Evolutionary conservation across 225 moss, liverwort and hornwort species (phyloP).

Genomic region (Polytrichum formosum): DNA sequence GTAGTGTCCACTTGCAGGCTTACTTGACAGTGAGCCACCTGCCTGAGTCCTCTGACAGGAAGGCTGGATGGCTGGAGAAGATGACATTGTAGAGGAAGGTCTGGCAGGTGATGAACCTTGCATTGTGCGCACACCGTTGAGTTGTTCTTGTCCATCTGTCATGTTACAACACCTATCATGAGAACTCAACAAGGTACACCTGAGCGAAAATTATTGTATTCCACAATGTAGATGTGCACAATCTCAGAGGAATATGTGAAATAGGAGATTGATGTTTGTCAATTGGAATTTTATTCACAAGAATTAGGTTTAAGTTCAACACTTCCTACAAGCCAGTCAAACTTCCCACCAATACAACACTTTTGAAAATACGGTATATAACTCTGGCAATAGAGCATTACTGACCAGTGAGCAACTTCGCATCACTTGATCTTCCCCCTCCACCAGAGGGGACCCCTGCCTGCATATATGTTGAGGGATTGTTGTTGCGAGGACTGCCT

Average conservation of each 20-base stretch:
- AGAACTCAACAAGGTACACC: background rate
- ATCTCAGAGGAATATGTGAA: background rate
- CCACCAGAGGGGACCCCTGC: constrained; percentile 12
- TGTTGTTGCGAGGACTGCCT: constrained; percentile 42
- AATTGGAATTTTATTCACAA: background rate
- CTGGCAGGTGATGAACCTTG: constrained; percentile 33
- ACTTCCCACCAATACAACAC: background rate
- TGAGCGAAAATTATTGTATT: background rate
- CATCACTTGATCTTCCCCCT: constrained; percentile 28
- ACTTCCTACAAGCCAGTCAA: background rate
- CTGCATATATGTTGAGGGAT: constrained; percentile 14
- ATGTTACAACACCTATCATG: background rate
- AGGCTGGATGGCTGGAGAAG: constrained; percentile 29
- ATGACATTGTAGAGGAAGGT: constrained; percentile 17
- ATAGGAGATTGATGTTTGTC: background rate
- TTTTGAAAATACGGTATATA: background rate
- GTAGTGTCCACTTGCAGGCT: constrained; percentile 21
- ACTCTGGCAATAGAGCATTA: background rate
- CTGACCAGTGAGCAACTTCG: constrained; percentile 35
- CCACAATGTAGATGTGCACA: background rate
- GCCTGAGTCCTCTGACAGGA: constrained; percentile 25
- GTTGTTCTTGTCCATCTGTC: constrained; percentile 42
- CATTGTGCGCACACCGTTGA: constrained; percentile 30
- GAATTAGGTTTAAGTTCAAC: background rate
- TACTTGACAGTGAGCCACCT: constrained; percentile 16